Conservation (phyloP, 768 basidiomycete species). For the Fomitopsis serialis region DNA sequence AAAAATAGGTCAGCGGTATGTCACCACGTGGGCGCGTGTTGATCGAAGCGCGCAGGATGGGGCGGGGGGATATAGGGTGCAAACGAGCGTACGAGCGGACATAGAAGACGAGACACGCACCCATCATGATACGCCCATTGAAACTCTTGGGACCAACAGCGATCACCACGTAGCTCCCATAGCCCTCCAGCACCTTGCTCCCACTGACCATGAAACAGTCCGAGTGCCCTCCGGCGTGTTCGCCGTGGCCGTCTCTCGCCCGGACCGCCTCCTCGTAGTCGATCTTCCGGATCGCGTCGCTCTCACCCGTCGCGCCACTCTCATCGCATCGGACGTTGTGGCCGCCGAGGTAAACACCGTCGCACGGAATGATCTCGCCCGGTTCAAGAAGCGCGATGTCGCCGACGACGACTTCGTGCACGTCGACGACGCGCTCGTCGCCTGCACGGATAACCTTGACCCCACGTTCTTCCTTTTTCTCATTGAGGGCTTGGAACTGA, state of each 20-base stretch:
- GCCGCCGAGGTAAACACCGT: constrained; percentile 89
- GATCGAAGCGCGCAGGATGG: not conserved
- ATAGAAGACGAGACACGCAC: constrained; percentile 39
- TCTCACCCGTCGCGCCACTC: constrained; percentile 94
- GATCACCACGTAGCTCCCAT: constrained; percentile 89
- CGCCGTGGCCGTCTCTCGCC: constrained; percentile 28
- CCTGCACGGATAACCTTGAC: constrained; percentile 56
- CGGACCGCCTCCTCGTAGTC: constrained; percentile 70
- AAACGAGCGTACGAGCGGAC: not conserved
- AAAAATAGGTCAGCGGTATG: not conserved
- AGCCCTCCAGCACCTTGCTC: constrained; percentile 90
- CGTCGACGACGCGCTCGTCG: constrained; percentile 22
- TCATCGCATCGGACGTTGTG: constrained; percentile 96
- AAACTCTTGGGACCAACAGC: constrained; percentile 91
- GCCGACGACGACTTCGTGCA: constrained; percentile 86
- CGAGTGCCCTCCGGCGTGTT: constrained; percentile 23
- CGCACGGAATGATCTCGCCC: constrained; percentile 93
- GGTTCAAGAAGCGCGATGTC: constrained; percentile 91
- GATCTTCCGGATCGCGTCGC: constrained; percentile 89
- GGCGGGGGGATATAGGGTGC: not conserved
- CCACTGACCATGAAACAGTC: constrained; percentile 94
- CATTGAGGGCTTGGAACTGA: constrained; percentile 89
- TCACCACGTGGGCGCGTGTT: not conserved
- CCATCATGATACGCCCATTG: constrained; percentile 97
- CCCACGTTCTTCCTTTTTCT: constrained; percentile 90